Evolutionary conservation across 352 stramenopile species (phyloP).

Genomic region (Pythium biforme): DNA sequence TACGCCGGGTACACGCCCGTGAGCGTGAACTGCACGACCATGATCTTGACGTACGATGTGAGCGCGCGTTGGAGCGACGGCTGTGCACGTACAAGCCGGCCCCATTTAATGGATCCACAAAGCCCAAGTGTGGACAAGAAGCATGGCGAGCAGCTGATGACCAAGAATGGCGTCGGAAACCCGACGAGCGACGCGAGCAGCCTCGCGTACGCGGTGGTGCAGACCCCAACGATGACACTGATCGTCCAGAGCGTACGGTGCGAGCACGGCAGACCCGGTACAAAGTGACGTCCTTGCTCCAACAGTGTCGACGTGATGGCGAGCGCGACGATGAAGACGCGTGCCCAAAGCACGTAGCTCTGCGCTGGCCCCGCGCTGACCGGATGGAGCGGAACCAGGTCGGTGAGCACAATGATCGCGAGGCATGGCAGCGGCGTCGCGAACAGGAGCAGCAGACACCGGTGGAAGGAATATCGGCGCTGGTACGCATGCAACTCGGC

Average conservation of each 20-base stretch:
- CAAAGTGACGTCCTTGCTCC: background rate
- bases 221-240: background rate
- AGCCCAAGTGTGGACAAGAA: conserved; percentile 21
- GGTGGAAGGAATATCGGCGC: background rate
- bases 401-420: background rate
- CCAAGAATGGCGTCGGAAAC: conserved; percentile 8
- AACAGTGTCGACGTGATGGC: background rate
- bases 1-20: conserved; percentile 16
- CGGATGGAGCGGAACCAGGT: background rate
- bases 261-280: background rate
- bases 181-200: background rate
- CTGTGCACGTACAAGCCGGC: background rate
- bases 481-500: conserved; percentile 3
- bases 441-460: background rate
- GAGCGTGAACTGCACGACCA: background rate
- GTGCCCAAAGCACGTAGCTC: conserved; percentile 4
- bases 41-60: background rate
- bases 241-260: background rate
- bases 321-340: background rate
- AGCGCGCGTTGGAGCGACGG: background rate
- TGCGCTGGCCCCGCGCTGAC: background rate
- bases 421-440: conserved; percentile 1
- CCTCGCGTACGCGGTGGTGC: background rate
- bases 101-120: background rate
- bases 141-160: conserved; percentile 25